A percentile compares a stretch with the other conserved stretches of the same genome.
Evolutionary conservation across 2,329 filamentous ascomycete genomes (phyloP).

Genomic region (Aspergillus nomiae): DNA sequence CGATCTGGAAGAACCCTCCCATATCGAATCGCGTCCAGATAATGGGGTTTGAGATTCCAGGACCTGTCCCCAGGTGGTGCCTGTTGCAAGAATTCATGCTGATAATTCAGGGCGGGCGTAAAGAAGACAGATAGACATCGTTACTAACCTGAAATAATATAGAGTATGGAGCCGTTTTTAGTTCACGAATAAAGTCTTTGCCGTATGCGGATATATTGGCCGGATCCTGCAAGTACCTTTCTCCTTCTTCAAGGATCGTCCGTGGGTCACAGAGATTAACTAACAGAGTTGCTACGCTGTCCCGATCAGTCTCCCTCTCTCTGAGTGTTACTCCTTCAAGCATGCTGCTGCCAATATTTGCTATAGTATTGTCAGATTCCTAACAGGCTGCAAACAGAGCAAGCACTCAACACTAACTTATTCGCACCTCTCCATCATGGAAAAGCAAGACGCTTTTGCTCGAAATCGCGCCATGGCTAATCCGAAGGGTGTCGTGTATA

Average conservation of each 20-base stretch:
- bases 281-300: not conserved
- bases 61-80: not conserved
- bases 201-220: not conserved
- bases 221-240: not conserved
- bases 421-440: not conserved
- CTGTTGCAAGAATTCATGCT: slow-evolving; percentile 2
- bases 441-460: not conserved
- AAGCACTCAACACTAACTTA: not conserved
- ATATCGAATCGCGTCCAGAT: slow-evolving; percentile 1
- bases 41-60: slow-evolving; percentile 1
- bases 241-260: slow-evolving; percentile 1
- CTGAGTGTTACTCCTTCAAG: not conserved
- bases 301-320: not conserved
- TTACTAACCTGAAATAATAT: not conserved
- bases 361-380: not conserved
- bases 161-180: slow-evolving; percentile 2
- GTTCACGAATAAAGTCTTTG: slow-evolving; percentile 1
- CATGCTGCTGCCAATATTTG: not conserved
- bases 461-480: not conserved
- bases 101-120: not conserved
- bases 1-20: slow-evolving; percentile 2
- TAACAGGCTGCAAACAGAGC: not conserved
- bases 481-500: not conserved
- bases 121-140: not conserved
- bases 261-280: not conserved